These are phyloP conservation scores for Verruconis gallopava DNA, from an alignment of 2,329 filamentous ascomycete species.

Conservation along the genomic window DNA sequence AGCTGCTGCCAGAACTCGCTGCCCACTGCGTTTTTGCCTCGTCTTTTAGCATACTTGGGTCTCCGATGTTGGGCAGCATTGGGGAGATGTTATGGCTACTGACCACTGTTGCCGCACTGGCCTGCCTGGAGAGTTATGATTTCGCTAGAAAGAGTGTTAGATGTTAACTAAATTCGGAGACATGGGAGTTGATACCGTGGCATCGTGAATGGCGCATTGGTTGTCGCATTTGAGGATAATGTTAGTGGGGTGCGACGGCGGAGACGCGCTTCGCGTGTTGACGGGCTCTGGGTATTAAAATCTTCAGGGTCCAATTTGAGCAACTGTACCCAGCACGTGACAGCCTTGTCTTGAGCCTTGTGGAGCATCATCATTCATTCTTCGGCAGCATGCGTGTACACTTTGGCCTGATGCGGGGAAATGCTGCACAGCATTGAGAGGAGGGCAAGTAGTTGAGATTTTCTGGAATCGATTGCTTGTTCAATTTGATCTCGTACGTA, in stretches of 20 bases:
- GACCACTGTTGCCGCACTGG: constrained; percentile 98
- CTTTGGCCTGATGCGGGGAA: too few relatives aligned
- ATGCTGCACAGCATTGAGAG: too few relatives aligned
- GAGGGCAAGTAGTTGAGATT: too few relatives aligned
- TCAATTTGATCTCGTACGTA: too few relatives aligned
- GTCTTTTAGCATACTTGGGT: too few relatives aligned
- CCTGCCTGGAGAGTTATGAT: constrained; percentile 98
- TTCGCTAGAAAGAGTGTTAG: constrained; percentile 49
- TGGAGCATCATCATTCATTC: too few relatives aligned
- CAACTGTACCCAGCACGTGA: background rate
- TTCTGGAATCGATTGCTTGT: too few relatives aligned
- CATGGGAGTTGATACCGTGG: constrained; percentile 6
- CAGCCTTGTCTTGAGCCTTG: background rate
- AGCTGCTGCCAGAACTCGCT: constrained; percentile 99
- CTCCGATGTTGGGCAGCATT: background rate
- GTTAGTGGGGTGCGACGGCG: background rate
- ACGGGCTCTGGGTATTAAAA: background rate
- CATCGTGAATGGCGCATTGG: constrained; percentile 3
- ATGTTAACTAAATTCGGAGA: background rate
- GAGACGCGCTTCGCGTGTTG: background rate
- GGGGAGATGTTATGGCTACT: constrained; percentile 31
- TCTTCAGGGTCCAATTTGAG: constrained; percentile 1
- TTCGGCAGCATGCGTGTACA: too few relatives aligned
- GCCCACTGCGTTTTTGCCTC: constrained; percentile 65
- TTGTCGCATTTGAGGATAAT: background rate